Conservation (phyloP, 2,329 filamentous ascomycete species). For the Neonectria hederae region DNA sequence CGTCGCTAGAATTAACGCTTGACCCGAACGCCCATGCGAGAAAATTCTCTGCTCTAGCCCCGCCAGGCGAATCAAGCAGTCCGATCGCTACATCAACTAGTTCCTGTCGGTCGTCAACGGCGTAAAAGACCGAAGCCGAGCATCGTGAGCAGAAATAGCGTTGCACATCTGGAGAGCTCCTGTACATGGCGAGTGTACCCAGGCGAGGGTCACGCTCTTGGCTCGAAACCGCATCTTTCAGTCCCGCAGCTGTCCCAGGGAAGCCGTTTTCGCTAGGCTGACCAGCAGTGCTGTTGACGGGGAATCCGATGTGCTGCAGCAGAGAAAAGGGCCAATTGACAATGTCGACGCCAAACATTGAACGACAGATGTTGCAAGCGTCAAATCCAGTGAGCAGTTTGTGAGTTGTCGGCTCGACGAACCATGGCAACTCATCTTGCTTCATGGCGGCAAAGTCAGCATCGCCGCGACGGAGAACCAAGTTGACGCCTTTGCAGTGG, state of each 20-base stretch:
- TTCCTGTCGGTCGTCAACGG: constrained; percentile 48
- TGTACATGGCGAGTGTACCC: constrained; percentile 55
- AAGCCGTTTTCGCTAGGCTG: constrained; percentile 11
- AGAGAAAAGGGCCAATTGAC: constrained; percentile 56
- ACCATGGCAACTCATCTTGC: constrained; percentile 50
- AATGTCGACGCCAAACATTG: constrained; percentile 53
- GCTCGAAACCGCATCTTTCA: constrained; percentile 48
- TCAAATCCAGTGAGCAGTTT: constrained; percentile 54
- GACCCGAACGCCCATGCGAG: constrained; percentile 54
- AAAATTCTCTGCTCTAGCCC: constrained; percentile 56
- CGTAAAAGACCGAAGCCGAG: constrained; percentile 58
- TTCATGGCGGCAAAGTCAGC: constrained; percentile 29
- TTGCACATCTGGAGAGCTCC: constrained; percentile 55
- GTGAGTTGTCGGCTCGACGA: constrained; percentile 53
- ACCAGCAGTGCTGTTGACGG: neutral
- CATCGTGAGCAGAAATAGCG: constrained; percentile 60
- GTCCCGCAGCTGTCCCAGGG: constrained; percentile 25
- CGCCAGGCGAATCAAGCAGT: constrained; percentile 53
- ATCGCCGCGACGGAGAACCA: constrained; percentile 50
- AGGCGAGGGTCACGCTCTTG: constrained; percentile 46
- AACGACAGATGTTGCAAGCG: constrained; percentile 58
- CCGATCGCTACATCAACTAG: constrained; percentile 57
- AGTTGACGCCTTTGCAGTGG: constrained; percentile 56
- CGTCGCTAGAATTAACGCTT: constrained; percentile 17
- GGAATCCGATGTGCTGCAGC: constrained; percentile 51